Conservation (phyloP, 2,329 filamentous ascomycete genomes). For the Paracoccidioides brasiliensis region DNA sequence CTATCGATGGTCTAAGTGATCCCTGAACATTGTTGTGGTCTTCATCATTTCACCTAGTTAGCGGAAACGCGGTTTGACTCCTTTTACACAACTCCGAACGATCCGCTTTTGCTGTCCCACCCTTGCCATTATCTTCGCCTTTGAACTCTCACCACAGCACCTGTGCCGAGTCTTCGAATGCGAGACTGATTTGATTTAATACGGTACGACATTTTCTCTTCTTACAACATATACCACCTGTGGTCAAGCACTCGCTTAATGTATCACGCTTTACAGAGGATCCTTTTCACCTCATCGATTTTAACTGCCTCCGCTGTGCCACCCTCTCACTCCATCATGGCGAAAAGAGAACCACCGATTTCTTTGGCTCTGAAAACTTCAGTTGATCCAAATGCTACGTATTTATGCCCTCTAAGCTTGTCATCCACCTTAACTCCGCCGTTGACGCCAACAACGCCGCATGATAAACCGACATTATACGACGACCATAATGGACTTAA, state of each 20-base stretch:
- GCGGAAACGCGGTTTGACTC: no score
- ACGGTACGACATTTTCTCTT: no score
- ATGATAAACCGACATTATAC: conserved; percentile 8
- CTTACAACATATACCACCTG: no score
- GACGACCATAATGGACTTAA: conserved; percentile 4
- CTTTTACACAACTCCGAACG: no score
- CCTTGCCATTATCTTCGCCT: no score
- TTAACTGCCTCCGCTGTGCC: background rate
- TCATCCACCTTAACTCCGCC: conserved; percentile 21
- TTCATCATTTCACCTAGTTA: no score
- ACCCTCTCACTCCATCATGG: background rate
- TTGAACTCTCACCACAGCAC: no score
- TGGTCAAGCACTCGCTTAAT: background rate
- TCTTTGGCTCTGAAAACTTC: conserved; percentile 8
- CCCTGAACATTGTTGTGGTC: no score
- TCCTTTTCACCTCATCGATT: background rate
- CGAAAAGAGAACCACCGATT: conserved; percentile 4
- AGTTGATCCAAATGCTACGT: conserved; percentile 4
- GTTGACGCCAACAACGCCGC: conserved; percentile 21
- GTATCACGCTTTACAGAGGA: background rate
- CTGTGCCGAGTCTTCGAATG: no score
- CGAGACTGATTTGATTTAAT: no score
- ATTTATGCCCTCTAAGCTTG: conserved; percentile 2
- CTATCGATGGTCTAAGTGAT: no score
- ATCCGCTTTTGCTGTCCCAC: no score